Evolutionary conservation across 2,329 filamentous ascomycete species (phyloP), one percentile per base, ranked within the genome.

Genomic region (Stylonectria norvegica): DNA sequence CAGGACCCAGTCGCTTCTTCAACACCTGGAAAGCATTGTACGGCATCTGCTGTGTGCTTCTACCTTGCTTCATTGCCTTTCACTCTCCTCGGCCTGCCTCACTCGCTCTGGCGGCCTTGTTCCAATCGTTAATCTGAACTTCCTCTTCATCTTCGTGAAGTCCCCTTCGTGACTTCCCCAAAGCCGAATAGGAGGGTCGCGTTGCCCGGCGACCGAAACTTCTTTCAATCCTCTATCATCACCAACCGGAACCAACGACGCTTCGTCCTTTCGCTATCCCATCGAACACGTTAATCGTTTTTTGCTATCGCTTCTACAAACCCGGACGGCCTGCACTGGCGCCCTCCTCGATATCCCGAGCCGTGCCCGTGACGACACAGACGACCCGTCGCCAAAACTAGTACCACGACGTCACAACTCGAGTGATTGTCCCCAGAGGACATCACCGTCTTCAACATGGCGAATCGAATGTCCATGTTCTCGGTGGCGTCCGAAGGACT

Each of bases 401-500:
- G 15, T 25, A 47, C 51, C 45, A 45, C 42, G 42, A 48, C 43
- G 35, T 49, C 20, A 20, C 37, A 29, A 32, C 36, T 18, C 12
- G 43, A 54, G 64, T 69, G 63, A 61, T 61, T 58, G 67, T 71
- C 67, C 69, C 48, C 46, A 37, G 57, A 50, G 62, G 65, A 57
- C 61, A 53, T 59, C 60, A 56, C 61, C 40, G 14, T 51, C 47
- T 43, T 39, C 50, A 41, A 55, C 60, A 83, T 83, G 79, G 71
- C 79, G 52, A 78, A 75, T 64, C 73, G 78, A 59, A 78, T 80
- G 75, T 85, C 82, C 52, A 81, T 83, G 73, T 85, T 83, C 60
- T 85, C 81, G 52, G 71, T 81, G 59, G 73, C 71, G 53, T 83
- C 80, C 52, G 79, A 85, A 49, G 80, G 82, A 33, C 68, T 78